These are phyloP conservation scores for Colletotrichum endophyticum DNA, from an alignment of 2,329 filamentous ascomycete genomes.

Conservation along the genomic window DNA sequence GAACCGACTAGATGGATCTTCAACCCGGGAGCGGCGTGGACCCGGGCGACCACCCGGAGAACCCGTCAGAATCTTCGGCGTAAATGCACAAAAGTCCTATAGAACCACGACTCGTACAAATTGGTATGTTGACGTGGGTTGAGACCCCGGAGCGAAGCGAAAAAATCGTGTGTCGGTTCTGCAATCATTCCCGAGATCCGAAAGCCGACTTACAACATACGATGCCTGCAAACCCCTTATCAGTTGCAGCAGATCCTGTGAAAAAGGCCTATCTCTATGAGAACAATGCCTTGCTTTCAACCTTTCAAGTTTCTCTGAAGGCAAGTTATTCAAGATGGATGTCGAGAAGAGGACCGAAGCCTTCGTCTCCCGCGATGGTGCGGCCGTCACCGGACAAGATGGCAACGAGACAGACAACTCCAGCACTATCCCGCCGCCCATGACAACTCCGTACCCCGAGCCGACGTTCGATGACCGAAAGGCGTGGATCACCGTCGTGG, in stretches of 20 bases:
- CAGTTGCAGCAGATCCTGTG: background rate
- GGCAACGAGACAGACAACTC: background rate
- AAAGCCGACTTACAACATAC: slow-evolving; percentile 12
- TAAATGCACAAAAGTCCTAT: background rate
- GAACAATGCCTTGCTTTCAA: background rate
- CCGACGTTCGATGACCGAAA: background rate
- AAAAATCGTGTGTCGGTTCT: background rate
- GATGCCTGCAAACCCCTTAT: background rate
- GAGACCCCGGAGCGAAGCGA: background rate
- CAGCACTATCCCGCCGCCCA: background rate
- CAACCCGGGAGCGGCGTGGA: background rate
- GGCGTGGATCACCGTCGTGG: slow-evolving; percentile 30
- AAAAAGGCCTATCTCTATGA: background rate
- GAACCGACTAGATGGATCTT: background rate
- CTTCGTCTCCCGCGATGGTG: background rate
- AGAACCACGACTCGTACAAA: background rate
- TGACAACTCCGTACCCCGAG: background rate
- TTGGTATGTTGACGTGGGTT: background rate
- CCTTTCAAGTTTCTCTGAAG: background rate
- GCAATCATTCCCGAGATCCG: background rate
- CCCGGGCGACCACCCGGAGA: background rate
- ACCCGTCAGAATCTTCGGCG: background rate
- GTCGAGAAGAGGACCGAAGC: background rate
- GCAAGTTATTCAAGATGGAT: background rate
- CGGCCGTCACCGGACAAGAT: background rate